Evolutionary conservation across 176 grass and related monocot species (phyloP), one percentile per base, ranked within the genome.

Genomic region (Cenchrus fungigraminus): DNA sequence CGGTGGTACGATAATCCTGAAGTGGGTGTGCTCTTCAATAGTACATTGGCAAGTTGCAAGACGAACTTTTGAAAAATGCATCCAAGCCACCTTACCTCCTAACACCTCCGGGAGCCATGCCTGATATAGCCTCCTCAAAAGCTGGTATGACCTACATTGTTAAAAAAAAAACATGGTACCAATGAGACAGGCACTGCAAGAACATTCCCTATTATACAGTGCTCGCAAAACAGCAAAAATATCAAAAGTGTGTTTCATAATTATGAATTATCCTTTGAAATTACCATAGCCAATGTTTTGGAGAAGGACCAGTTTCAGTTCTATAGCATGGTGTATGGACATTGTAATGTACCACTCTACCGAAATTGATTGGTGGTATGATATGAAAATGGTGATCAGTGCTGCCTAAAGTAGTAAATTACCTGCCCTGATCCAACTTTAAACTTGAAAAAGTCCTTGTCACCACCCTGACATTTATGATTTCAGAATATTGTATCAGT

Each of bases 381-480:
- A 46, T 16, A 47, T 0, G 7, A 58, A 82, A 65, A 54, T 89
- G 31, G 37, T 40, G 37, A 40, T 40, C 37, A 40, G 37, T 40
- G 37, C 3, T 40, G 37, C 37, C 37, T 40, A 40, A 40, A 40
- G 37, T 40, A 40, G 37, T 40, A 40, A 40, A 40, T 89, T 66
- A 98, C 96, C 96, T 98, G 87, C 71, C 79, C 83, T 68, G 69
- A 90, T 84, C 96, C 96, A 82, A 98, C 4, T 45, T 82, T 89
- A 73, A 98, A 98, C 82, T 98, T 98, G 74, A 94, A 98, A 79
- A 98, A 95, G 83, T 91, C 93, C 91, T 98, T 98, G 37, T 98
- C 96, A 62, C 89, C 96, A 61, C 96, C 96, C 96, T 98, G 86
- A 65, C 89, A 82, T 83, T 85, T 54, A 71, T 28, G 68, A 63